Percentiles rank a stretch among this genome's conserved stretches.
Conservation (phyloP, 2,329 filamentous ascomycete genomes). For the Aureobasidium zeae region DNA sequence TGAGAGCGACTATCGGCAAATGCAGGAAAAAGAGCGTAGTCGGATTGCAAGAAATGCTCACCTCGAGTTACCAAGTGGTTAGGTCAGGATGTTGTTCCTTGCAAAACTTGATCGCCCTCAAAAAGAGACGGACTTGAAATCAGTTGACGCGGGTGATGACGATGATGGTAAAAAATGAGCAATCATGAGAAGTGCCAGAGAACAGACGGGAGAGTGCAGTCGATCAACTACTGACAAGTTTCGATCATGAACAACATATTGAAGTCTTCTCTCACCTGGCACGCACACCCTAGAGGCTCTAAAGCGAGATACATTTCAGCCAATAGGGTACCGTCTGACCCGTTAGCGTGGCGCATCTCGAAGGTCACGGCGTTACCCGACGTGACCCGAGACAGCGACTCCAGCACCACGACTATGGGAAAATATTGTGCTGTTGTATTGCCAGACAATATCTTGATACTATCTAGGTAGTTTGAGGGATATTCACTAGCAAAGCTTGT, state of each 20-base stretch:
- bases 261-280: constrained; percentile 13
- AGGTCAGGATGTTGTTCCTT: constrained; percentile 13
- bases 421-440: too few species aligned
- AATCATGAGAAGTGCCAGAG: not conserved
- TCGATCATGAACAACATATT: constrained; percentile 11
- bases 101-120: constrained; percentile 15
- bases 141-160: not conserved
- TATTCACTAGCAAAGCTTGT: too few species aligned
- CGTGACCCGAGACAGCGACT: not conserved
- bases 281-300: constrained; percentile 14
- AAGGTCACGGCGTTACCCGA: constrained; percentile 13
- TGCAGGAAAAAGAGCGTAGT: not conserved
- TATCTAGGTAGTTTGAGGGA: too few species aligned
- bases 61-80: constrained; percentile 1
- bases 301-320: constrained; percentile 13
- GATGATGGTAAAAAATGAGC: not conserved
- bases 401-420: too few species aligned
- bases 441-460: too few species aligned
- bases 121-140: not conserved
- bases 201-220: not conserved
- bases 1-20: not conserved
- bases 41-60: not conserved
- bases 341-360: constrained; percentile 4
- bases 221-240: constrained; percentile 5
- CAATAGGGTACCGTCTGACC: constrained; percentile 3